Evolutionary conservation across 768 basidiomycete species (phyloP).

Genomic region (Mrakia hoshinonis): DNA sequence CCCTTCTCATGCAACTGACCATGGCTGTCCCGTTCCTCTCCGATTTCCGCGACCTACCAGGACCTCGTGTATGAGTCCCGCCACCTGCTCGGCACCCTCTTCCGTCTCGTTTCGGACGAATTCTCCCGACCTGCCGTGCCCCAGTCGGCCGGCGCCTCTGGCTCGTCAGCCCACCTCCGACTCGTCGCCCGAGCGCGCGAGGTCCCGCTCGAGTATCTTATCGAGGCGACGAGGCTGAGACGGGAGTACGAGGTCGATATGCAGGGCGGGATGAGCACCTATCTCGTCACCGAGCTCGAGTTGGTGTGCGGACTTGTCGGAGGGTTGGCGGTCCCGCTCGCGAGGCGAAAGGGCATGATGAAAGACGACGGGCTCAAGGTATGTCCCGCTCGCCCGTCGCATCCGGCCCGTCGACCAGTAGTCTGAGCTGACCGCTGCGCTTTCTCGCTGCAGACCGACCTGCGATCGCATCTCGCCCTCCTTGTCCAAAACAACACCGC

Average conservation of each 20-base stretch:
- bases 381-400: neutral
- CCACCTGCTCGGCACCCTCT: conserved; percentile 10
- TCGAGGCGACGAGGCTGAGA: neutral
- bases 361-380: conserved; percentile 18
- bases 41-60: too few relatives aligned
- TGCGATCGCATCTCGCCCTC: too few relatives aligned
- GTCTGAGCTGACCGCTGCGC: too few relatives aligned
- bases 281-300: conserved; percentile 18
- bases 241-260: conserved; percentile 22
- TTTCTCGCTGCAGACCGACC: too few relatives aligned
- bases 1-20: neutral
- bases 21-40: neutral
- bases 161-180: neutral
- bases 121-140: neutral
- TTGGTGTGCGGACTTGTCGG: conserved; percentile 11
- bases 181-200: neutral
- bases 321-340: neutral
- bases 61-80: neutral
- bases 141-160: neutral
- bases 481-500: too few relatives aligned
- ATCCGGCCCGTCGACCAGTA: too few relatives aligned
- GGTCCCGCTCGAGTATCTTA: conserved; percentile 3
- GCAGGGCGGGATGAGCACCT: conserved; percentile 15
- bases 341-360: conserved; percentile 18
- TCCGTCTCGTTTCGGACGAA: conserved; percentile 12